Percentiles rank a stretch among this genome's conserved stretches.
These are phyloP conservation scores for Alternaria sp. DNA, from an alignment of 2,329 filamentous ascomycete species.

Conservation along the genomic window DNA sequence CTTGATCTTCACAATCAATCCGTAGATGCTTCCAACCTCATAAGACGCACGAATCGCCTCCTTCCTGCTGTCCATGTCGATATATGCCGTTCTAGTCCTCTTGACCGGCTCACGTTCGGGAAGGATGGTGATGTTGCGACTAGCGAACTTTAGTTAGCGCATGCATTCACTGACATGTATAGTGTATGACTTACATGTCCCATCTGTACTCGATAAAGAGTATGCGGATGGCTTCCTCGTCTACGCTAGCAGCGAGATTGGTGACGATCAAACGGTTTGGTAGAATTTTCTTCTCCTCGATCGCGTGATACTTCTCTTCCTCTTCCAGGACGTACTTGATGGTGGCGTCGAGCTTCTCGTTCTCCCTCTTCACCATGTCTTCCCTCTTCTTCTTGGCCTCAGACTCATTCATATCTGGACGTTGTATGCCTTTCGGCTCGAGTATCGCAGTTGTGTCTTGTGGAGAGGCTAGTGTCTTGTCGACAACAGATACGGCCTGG, in stretches of 20 bases:
- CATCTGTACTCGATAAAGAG: slow-evolving; percentile 20
- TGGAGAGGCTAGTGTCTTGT: not conserved
- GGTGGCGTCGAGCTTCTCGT: slow-evolving; percentile 8
- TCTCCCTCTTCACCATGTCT: slow-evolving; percentile 12
- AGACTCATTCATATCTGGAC: slow-evolving; percentile 8
- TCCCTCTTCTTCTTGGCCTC: slow-evolving; percentile 12
- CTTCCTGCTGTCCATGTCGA: slow-evolving; percentile 27
- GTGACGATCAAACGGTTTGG: slow-evolving; percentile 27
- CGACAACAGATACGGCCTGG: not conserved
- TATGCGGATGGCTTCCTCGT: slow-evolving; percentile 17
- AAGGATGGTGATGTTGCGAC: slow-evolving; percentile 24
- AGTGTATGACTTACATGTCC: slow-evolving; percentile 22
- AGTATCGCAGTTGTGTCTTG: not conserved
- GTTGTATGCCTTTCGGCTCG: not conserved
- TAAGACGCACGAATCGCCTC: slow-evolving; percentile 21
- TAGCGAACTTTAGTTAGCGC: slow-evolving; percentile 9
- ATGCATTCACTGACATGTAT: not conserved
- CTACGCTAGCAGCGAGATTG: slow-evolving; percentile 35
- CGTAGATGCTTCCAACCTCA: slow-evolving; percentile 23
- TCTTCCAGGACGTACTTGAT: slow-evolving; percentile 17
- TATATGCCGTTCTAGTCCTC: slow-evolving; percentile 28
- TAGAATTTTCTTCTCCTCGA: slow-evolving; percentile 15
- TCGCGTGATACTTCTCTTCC: slow-evolving; percentile 9
- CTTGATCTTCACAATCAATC: slow-evolving; percentile 19
- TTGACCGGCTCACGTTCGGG: slow-evolving; percentile 22